phyloP scores from a whole-genome alignment of 2,329 filamentous ascomycete genomes.

The Albophoma yamanashiensis region DNA sequence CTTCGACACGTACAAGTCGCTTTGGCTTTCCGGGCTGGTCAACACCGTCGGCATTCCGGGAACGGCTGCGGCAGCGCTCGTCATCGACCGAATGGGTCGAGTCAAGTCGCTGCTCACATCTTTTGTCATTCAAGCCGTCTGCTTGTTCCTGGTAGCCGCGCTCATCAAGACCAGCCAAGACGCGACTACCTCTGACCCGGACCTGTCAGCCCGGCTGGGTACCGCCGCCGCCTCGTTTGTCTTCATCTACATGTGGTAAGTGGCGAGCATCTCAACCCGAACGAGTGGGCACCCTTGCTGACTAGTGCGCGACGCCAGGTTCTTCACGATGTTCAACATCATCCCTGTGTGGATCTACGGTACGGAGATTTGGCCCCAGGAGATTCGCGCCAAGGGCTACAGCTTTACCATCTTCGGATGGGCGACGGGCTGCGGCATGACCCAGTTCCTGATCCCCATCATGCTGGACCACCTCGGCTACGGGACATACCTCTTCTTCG shows the following conservation, averaged over 20 bases:
- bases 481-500: slow-evolving; percentile 41
- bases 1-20: slow-evolving; percentile 12
- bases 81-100: slow-evolving; percentile 38
- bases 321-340: slow-evolving; percentile 23
- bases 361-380: slow-evolving; percentile 46
- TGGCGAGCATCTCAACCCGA: neutral
- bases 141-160: slow-evolving; percentile 18
- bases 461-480: slow-evolving; percentile 36
- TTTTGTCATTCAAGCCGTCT: slow-evolving; percentile 16
- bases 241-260: slow-evolving; percentile 14
- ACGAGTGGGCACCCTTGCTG: neutral
- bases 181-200: slow-evolving; percentile 1
- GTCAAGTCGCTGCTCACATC: slow-evolving; percentile 16
- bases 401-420: slow-evolving; percentile 48
- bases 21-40: slow-evolving; percentile 34
- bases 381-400: slow-evolving; percentile 47
- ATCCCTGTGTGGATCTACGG: slow-evolving; percentile 21
- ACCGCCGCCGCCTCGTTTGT: slow-evolving; percentile 13
- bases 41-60: slow-evolving; percentile 41
- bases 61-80: slow-evolving; percentile 38
- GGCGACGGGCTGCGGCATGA: slow-evolving; percentile 46
- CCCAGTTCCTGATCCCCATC: slow-evolving; percentile 39
- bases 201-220: slow-evolving; percentile 7
- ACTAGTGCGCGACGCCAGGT: slow-evolving; percentile 5
- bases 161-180: slow-evolving; percentile 18